Evolutionary conservation across 192 early-diverging fungal species (phyloP), one percentile per base, ranked within the genome.

Genomic region (Coemansia sp.): DNA sequence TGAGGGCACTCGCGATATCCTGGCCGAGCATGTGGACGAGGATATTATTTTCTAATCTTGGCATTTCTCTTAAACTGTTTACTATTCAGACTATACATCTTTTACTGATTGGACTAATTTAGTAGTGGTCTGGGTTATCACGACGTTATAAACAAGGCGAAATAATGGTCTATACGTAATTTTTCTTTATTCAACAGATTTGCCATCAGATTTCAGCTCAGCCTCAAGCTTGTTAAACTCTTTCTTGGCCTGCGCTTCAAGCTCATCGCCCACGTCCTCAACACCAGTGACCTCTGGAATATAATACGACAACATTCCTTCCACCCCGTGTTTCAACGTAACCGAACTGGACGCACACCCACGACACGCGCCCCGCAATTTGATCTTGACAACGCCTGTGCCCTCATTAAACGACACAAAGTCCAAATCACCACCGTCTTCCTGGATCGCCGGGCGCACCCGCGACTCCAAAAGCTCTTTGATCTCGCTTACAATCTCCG

Each of bases 251-350:
- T 94, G 79, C 1, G 70, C 69, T 24, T 99, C 97, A 22, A 88
- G 76, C 56, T 90, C 92, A 70, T 97, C 95, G 63, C 90, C 83
- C 2, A 93, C 91, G 67, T 97, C 93, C 64, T 95, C 93, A 0
- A 94, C 90, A 5, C 83, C 63, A 5, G 88, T 84, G 17, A 99
- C 93, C 62, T 98, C 97, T 0, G 96, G 95, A 61, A 99, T 88
- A 61, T 98, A 99, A 74, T 99, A 95, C 87, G 93, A 94, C 60
- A 99, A 81, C 97, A 99, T 99, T 55, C 94, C 97, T 74, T 99
- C 97, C 49, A 99, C 97, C 0, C 97, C 97, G 67, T 97, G 97
- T 85, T 97, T 99, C 24, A 99, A 83, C 0, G 96, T 99, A 8
- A 98, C 87, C 0, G 88, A 84, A 32, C 90, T 90, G 4, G 87